phyloP scores from a whole-genome alignment of 176 grass and related monocot genomes.

The Bromus sterilis region DNA sequence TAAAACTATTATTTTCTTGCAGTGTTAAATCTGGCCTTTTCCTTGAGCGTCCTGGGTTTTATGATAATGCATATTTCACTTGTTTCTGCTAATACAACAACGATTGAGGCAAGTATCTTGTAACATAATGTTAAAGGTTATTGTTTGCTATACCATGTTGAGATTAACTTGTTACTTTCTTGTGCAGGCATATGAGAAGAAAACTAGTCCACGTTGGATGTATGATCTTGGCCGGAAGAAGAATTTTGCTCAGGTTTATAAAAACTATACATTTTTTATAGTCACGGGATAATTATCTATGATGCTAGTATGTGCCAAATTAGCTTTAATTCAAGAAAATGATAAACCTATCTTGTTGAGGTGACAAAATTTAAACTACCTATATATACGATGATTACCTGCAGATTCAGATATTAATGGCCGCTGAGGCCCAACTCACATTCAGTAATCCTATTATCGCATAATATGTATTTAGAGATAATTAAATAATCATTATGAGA shows the following conservation, averaged over 20 bases:
- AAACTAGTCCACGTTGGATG: constrained; percentile 81
- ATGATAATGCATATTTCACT: constrained; percentile 94
- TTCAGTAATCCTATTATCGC: background rate
- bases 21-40: constrained; percentile 89
- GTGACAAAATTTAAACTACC: background rate
- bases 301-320: background rate
- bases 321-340: background rate
- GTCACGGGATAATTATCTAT: background rate
- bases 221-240: constrained; percentile 87
- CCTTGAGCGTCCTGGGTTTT: constrained; percentile 89
- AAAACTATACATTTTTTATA: constrained; percentile 13
- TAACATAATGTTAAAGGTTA: background rate
- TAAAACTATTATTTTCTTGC: constrained; percentile 28
- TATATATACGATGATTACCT: background rate
- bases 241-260: constrained; percentile 82
- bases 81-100: constrained; percentile 50
- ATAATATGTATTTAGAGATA: background rate
- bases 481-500: background rate
- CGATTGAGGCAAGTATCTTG: constrained; percentile 64
- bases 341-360: background rate
- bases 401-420: background rate
- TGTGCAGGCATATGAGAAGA: constrained; percentile 83
- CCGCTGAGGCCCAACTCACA: background rate
- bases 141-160: background rate
- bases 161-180: constrained; percentile 7